phyloP scores from a whole-genome alignment of 2,329 filamentous ascomycete genomes.

The Neonectria punicea region DNA sequence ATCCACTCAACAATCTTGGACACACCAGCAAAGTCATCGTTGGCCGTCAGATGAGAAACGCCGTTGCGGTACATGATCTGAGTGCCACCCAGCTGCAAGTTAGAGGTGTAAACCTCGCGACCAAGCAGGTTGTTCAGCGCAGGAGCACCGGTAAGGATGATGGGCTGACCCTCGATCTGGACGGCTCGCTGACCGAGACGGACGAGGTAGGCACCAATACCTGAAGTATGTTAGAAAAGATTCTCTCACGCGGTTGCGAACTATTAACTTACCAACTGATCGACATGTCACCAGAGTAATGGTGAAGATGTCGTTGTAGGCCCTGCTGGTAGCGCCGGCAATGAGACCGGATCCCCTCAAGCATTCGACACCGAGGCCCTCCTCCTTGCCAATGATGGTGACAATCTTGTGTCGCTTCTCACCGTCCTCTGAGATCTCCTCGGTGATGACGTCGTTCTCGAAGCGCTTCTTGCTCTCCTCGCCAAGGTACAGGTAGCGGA shows the following conservation, averaged over 20 bases:
- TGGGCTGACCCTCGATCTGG: conserved; percentile 98
- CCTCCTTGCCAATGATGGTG: conserved; percentile 91
- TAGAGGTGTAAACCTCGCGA: conserved; percentile 98
- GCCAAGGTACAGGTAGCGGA: conserved; percentile 96
- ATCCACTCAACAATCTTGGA: conserved; percentile 99
- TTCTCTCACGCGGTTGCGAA: not conserved
- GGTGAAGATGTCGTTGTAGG: conserved; percentile 99
- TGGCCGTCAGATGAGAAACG: conserved; percentile 98
- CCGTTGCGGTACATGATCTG: conserved; percentile 99
- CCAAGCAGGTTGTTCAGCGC: conserved; percentile 98
- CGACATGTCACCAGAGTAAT: conserved; percentile 97
- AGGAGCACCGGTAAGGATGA: conserved; percentile 96
- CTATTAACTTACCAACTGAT: conserved; percentile 79
- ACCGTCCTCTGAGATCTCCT: conserved; percentile 85
- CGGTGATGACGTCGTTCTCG: conserved; percentile 79
- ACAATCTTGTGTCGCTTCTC: conserved; percentile 95
- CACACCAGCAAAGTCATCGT: conserved; percentile 97
- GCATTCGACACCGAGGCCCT: conserved; percentile 97
- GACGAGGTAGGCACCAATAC: conserved; percentile 98
- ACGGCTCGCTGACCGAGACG: conserved; percentile 98
- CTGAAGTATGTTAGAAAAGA: conserved; percentile 55
- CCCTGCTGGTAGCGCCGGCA: conserved; percentile 94
- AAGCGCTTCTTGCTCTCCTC: conserved; percentile 88
- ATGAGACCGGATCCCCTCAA: conserved; percentile 97
- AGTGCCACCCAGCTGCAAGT: conserved; percentile 98